These are phyloP conservation scores for Botrytis hyacinthi DNA, from an alignment of 2,329 filamentous ascomycete species.

Conservation along the genomic window DNA sequence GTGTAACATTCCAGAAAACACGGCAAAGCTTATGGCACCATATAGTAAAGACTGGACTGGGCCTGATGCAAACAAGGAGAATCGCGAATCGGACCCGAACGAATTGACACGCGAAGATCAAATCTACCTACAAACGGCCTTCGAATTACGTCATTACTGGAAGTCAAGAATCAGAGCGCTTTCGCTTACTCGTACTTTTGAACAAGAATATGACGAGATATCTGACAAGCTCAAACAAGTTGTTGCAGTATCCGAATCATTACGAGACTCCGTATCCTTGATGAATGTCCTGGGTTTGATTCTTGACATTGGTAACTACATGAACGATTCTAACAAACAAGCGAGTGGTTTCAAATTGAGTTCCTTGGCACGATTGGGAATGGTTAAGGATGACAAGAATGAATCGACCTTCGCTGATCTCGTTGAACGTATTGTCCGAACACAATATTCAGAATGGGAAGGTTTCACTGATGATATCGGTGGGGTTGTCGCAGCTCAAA, in stretches of 20 bases:
- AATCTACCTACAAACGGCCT: constrained; percentile 89
- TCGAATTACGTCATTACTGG: constrained; percentile 97
- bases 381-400: constrained; percentile 99
- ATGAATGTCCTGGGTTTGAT: constrained; percentile 97
- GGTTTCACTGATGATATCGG: constrained; percentile 80
- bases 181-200: constrained; percentile 76
- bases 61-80: constrained; percentile 72
- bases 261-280: constrained; percentile 85
- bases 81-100: constrained; percentile 77
- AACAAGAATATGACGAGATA: constrained; percentile 88
- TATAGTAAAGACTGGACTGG: constrained; percentile 98
- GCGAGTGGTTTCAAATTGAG: constrained; percentile 97
- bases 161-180: constrained; percentile 95
- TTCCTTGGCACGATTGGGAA: constrained; percentile 84
- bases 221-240: constrained; percentile 81
- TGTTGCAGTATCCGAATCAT: constrained; percentile 81
- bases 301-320: constrained; percentile 97
- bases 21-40: constrained; percentile 84
- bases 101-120: constrained; percentile 95
- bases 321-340: constrained; percentile 99
- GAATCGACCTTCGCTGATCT: constrained; percentile 93
- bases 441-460: constrained; percentile 96
- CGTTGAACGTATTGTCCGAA: constrained; percentile 92
- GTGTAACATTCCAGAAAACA: constrained; percentile 88
- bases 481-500: constrained; percentile 75